Conservation (phyloP, 2,329 filamentous ascomycete genomes). For the Aspergillus sp. region DNA sequence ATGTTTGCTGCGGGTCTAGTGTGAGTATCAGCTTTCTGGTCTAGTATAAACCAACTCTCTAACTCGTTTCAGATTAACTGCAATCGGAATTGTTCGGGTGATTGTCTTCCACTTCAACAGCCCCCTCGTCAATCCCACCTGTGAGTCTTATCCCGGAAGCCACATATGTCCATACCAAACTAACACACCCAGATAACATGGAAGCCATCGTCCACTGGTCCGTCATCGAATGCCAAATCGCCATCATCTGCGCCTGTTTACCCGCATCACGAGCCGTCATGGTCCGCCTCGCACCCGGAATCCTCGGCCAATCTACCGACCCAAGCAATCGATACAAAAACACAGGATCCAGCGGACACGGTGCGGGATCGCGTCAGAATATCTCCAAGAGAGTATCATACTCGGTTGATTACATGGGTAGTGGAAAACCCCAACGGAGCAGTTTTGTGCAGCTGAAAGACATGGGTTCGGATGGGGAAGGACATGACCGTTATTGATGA, state of each 20-base stretch:
- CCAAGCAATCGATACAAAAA: neutral
- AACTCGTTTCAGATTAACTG: neutral
- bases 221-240: constrained; percentile 4
- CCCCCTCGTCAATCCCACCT: neutral
- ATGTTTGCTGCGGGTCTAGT: neutral
- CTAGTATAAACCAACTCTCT: neutral
- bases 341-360: neutral
- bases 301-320: neutral
- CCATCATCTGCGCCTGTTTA: constrained; percentile 6
- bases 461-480: too few relatives aligned
- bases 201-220: constrained; percentile 3
- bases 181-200: constrained; percentile 1
- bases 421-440: too few relatives aligned
- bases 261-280: constrained; percentile 2
- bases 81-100: neutral
- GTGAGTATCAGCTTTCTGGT: neutral
- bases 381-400: neutral
- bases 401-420: neutral
- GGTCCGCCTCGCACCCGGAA: constrained; percentile 1
- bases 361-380: neutral
- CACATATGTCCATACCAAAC: neutral
- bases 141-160: neutral
- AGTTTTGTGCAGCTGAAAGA: too few relatives aligned
- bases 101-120: neutral
- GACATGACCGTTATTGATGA: too few relatives aligned